Base-by-base conservation (phyloP, 345 rosid genomes). In the Gossypium longicalyx region DNA sequence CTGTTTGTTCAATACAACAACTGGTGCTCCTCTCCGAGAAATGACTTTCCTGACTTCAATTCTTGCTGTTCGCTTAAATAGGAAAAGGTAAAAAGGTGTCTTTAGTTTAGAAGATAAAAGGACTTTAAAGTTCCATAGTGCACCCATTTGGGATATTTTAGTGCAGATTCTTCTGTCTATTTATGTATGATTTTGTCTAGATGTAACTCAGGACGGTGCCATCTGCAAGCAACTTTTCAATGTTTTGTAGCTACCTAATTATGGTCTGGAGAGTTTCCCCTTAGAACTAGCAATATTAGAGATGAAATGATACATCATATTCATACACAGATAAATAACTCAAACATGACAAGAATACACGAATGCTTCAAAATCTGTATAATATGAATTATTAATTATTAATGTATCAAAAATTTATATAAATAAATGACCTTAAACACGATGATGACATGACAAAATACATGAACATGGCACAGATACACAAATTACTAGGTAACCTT, bases 61-160 rank as follows among this genome's bases (percentile, higher is more conserved):
- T n/a, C 88, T 91, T 67, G 94, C 97, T 19, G 87, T 94, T 67
- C 93, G 91, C 49, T 87, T 94, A 77, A 94, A 91, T 74, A 87
- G 78, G 84, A 87, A 85, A 77, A 83, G 97, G 97, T 90, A 45
- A 58, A 43, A 13, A 2, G 1, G 0, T n/a, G 9, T 38, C 2
- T 44, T 47, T 38, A 23, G 61, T 17, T 47, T 61, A 74, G 54
- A 52, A 52, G 27, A 70, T 52, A 29, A 34, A 34, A 27, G 61
- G 47, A 70, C 10, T 70, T 52, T 43, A 29, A 29, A 52, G 73
- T n/a, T 70, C 60, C 60, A 29, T 52, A 10, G 2, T n/a, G 27
- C 9, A 27, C 20, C 17, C 27, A 17, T 69, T 51, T 51, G 45
- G 45, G 44, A 68, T 25, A 49, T 16, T 23, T 10, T 68, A 49